phyloP scores from a whole-genome alignment of 208 protist species.

The Leishmania gerbilli region DNA sequence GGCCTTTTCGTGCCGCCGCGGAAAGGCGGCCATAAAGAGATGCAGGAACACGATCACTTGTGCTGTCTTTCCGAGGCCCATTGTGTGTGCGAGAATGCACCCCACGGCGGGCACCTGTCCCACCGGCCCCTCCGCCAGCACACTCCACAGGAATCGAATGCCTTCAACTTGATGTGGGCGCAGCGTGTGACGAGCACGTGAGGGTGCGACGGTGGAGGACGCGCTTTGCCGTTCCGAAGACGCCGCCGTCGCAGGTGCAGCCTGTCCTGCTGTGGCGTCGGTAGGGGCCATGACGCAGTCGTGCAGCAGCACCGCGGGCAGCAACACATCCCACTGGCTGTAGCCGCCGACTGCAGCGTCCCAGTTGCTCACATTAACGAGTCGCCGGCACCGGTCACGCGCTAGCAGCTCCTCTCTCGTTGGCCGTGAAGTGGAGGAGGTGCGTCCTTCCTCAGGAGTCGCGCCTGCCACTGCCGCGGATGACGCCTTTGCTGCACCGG shows the following conservation, averaged over 20 bases:
- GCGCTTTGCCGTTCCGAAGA: not conserved
- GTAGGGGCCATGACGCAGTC: conserved; percentile 7
- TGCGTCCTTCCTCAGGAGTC: not conserved
- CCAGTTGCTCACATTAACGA: conserved; percentile 61
- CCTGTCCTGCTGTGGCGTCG: not conserved
- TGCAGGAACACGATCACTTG: conserved; percentile 85
- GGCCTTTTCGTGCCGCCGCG: not conserved
- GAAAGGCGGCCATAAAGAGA: conserved; percentile 50
- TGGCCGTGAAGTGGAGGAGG: not conserved
- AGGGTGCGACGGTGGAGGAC: not conserved
- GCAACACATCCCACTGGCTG: conserved; percentile 49
- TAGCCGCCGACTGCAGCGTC: conserved; percentile 22
- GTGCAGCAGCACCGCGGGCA: conserved; percentile 59
- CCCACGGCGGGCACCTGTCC: conserved; percentile 78
- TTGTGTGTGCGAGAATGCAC: conserved; percentile 86
- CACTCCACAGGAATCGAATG: conserved; percentile 86
- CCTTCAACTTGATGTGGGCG: conserved; percentile 78
- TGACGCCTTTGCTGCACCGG: not conserved
- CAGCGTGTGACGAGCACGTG: conserved; percentile 26
- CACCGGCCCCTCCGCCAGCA: conserved; percentile 72
- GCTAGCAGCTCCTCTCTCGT: conserved; percentile 5
- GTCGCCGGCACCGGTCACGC: conserved; percentile 47
- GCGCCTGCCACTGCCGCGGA: not conserved
- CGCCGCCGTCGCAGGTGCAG: not conserved
- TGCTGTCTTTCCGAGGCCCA: conserved; percentile 90